Conservation (phyloP, 1,284 basidiomycete species). For the Trichosporon ovoides region DNA sequence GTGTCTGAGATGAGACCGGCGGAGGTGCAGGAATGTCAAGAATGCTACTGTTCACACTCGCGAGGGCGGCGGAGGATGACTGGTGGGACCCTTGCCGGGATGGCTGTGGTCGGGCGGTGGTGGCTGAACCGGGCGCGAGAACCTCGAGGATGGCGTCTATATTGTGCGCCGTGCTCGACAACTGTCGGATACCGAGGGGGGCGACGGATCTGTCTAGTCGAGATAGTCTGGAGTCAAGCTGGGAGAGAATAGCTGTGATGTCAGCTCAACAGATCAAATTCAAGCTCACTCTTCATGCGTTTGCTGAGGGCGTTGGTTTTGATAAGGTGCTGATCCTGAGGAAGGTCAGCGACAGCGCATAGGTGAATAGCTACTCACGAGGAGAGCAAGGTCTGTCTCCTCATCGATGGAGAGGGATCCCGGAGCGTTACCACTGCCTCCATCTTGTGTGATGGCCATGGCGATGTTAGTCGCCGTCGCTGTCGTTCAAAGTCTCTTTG, state of each 20-base stretch:
- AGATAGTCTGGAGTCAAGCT: constrained; percentile 43
- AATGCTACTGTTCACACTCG: background rate
- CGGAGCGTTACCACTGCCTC: background rate
- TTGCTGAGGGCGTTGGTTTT: constrained; percentile 48
- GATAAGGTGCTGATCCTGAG: constrained; percentile 46
- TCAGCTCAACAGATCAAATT: background rate
- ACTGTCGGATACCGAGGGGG: constrained; percentile 43
- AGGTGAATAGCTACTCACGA: constrained; percentile 24
- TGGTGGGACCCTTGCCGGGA: constrained; percentile 6
- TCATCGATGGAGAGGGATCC: constrained; percentile 39
- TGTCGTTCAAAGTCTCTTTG: background rate
- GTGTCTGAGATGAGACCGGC: background rate
- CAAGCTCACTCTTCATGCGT: constrained; percentile 42
- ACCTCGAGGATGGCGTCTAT: constrained; percentile 10
- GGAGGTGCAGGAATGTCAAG: background rate
- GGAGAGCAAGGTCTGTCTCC: constrained; percentile 46
- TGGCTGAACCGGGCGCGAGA: background rate
- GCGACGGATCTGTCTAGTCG: constrained; percentile 47
- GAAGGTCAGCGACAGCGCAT: background rate
- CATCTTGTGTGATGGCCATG: constrained; percentile 12
- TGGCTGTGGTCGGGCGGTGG: background rate
- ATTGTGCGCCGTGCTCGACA: constrained; percentile 22
- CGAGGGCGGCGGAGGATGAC: background rate
- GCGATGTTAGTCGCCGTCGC: too few relatives aligned
- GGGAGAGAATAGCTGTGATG: constrained; percentile 38